Evolutionary conservation across 2,329 filamentous ascomycete genomes (phyloP), one percentile per base, ranked within the genome.

Genomic region (Blastomyces percursus): DNA sequence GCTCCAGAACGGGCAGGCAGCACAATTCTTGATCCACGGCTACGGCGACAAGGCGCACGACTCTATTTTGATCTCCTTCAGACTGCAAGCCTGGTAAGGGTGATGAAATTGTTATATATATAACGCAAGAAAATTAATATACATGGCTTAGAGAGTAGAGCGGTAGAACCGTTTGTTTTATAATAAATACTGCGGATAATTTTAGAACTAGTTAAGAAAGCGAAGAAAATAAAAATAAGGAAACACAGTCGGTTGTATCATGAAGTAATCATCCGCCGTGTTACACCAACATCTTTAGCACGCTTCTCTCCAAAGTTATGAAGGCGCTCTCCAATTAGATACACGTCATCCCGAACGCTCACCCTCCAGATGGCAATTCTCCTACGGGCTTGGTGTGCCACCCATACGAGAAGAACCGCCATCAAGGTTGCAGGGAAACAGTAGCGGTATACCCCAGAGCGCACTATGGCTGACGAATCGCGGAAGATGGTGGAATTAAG

Each of bases 321-420:
- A 70, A 99, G 76, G 64, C 92, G 80, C 77, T 99, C 93, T 1
- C 94, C 94, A 71, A 97, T 94, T 54, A 99, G 79, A 73, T 99
- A 99, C 0, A 96, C 92, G 76, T 99, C 95, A 73, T 99, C 95
- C 48, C 91, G 82, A 56, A 99, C 91, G 63, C 87, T 84, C 63
- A 86, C 81, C 69, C 89, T 85, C 92, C 93, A 97, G 24, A 84
- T 79, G 56, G 84, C 82, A 60, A 94, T 82, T 60, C 90, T 82
- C 55, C 82, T 76, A 7, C 71, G 67, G 40, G 76, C 65, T 42
- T 77, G 60, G 63, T 73, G 72, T 52, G 70, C 62, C 1, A 78
- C 71, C 62, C 80, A 75, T 32, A 77, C 76, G 9, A 82, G 71
- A n/a, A 87, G 71, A 12, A 82, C 80, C 70, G 83, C 68, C 2